A percentile compares a stretch with the other conserved stretches of the same genome.
These are phyloP conservation scores for Zopfia rhizophila DNA, from an alignment of 2,329 filamentous ascomycete genomes.

Conservation along the genomic window DNA sequence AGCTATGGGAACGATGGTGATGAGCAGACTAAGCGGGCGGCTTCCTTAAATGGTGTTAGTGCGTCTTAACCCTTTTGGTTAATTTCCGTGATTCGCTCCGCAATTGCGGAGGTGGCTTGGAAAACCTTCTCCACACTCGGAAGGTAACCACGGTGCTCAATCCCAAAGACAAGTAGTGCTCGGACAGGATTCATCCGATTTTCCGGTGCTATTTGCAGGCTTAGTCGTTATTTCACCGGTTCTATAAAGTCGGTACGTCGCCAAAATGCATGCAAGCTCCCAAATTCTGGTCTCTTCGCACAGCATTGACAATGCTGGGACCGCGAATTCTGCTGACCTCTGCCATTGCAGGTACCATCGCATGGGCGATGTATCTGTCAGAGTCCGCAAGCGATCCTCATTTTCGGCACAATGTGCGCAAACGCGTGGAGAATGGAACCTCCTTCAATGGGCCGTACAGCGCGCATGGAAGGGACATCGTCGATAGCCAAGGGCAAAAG, in stretches of 20 bases:
- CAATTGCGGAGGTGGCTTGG: slow-evolving; percentile 6
- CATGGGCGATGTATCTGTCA: slow-evolving; percentile 29
- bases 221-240: slow-evolving; percentile 14
- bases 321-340: slow-evolving; percentile 29
- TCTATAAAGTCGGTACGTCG: slow-evolving; percentile 19
- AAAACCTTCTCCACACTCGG: slow-evolving; percentile 8
- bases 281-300: background rate
- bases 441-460: slow-evolving; percentile 48
- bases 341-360: slow-evolving; percentile 27
- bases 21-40: too few species aligned
- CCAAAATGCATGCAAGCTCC: background rate
- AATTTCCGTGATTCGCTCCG: slow-evolving; percentile 8
- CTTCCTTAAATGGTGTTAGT: slow-evolving; percentile 4
- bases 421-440: slow-evolving; percentile 33
- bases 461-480: slow-evolving; percentile 52
- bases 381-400: slow-evolving; percentile 21
- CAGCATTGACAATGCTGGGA: slow-evolving; percentile 28
- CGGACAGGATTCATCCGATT: slow-evolving; percentile 36
- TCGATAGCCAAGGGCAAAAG: slow-evolving; percentile 51
- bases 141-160: slow-evolving; percentile 12
- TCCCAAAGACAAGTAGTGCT: slow-evolving; percentile 24
- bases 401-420: slow-evolving; percentile 30
- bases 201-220: slow-evolving; percentile 22
- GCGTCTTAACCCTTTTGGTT: slow-evolving; percentile 2
- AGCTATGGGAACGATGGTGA: too few species aligned